Evolutionary conservation across 768 basidiomycete genomes (phyloP).

Genomic region (Lanmaoa rubissima): DNA sequence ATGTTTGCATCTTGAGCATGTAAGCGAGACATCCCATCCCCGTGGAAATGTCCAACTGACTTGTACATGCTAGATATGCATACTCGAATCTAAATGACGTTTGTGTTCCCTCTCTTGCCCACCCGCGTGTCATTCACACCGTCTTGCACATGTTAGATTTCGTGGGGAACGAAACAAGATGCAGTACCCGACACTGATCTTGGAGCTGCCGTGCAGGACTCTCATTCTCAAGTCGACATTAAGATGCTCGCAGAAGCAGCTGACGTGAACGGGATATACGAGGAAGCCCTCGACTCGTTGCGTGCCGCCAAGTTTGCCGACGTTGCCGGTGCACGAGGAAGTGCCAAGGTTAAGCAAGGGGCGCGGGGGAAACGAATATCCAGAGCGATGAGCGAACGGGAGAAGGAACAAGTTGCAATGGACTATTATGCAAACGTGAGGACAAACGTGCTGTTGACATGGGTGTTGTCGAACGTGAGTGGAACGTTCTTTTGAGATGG

Average conservation of each 20-base stretch:
- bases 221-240: slow-evolving; percentile 80
- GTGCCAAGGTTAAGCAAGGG: slow-evolving; percentile 9
- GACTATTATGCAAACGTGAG: slow-evolving; percentile 88
- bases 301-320: slow-evolving; percentile 48
- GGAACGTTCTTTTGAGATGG: background rate
- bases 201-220: slow-evolving; percentile 79
- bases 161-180: slow-evolving; percentile 97
- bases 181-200: slow-evolving; percentile 70
- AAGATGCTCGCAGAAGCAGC: slow-evolving; percentile 80
- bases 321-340: background rate
- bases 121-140: slow-evolving; percentile 10
- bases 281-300: slow-evolving; percentile 77
- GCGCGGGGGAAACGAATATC: slow-evolving; percentile 13
- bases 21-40: slow-evolving; percentile 34
- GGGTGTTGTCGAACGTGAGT: slow-evolving; percentile 83
- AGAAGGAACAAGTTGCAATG: slow-evolving; percentile 71
- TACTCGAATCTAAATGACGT: slow-evolving; percentile 87
- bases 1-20: slow-evolving; percentile 77
- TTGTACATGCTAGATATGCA: slow-evolving; percentile 58
- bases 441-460: slow-evolving; percentile 76
- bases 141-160: slow-evolving; percentile 49
- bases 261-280: slow-evolving; percentile 81
- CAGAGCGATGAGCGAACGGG: slow-evolving; percentile 42
- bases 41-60: slow-evolving; percentile 16
- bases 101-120: slow-evolving; percentile 4